Percentiles rank a stretch among this genome's conserved stretches.
phyloP scores from a whole-genome alignment of 305 asterid species.

The Fraxinus platypoda region DNA sequence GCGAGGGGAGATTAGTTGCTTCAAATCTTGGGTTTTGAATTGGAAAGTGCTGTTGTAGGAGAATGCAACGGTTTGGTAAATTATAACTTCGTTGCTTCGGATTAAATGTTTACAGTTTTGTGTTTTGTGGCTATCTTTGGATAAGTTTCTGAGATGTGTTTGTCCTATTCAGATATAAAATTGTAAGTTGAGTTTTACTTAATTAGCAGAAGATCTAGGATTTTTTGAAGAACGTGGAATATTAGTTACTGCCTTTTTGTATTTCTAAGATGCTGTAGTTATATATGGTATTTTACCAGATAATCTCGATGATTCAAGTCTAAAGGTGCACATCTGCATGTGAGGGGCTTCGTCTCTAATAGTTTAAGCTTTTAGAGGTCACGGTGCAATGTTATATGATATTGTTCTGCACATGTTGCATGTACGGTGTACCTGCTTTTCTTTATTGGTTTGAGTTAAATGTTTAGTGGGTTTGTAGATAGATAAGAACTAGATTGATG shows the following conservation, averaged over 20 bases:
- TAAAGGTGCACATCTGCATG: neutral
- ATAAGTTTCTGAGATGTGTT: neutral
- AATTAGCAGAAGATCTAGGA: neutral
- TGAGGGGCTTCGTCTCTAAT: neutral
- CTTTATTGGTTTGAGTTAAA: too few relatives aligned
- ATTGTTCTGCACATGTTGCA: too few relatives aligned
- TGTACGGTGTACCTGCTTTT: too few relatives aligned
- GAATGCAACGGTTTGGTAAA: neutral
- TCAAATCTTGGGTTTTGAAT: neutral
- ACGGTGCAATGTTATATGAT: too few relatives aligned
- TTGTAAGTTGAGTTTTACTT: neutral
- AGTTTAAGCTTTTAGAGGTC: too few relatives aligned
- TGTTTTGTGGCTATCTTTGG: neutral
- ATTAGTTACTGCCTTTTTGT: neutral
- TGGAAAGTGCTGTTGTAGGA: neutral
- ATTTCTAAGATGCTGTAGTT: too few relatives aligned
- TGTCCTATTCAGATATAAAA: too few relatives aligned
- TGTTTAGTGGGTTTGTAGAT: too few relatives aligned
- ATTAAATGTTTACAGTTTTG: neutral
- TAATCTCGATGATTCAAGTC: neutral
- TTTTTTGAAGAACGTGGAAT: neutral
- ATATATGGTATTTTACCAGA: too few relatives aligned
- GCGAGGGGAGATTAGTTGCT: slow-evolving; percentile 27
- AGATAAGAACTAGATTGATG: too few relatives aligned
- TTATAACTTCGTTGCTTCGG: neutral